phyloP scores from a whole-genome alignment of 2,329 filamentous ascomycete genomes.

The Paraphoma chrysanthemicola region DNA sequence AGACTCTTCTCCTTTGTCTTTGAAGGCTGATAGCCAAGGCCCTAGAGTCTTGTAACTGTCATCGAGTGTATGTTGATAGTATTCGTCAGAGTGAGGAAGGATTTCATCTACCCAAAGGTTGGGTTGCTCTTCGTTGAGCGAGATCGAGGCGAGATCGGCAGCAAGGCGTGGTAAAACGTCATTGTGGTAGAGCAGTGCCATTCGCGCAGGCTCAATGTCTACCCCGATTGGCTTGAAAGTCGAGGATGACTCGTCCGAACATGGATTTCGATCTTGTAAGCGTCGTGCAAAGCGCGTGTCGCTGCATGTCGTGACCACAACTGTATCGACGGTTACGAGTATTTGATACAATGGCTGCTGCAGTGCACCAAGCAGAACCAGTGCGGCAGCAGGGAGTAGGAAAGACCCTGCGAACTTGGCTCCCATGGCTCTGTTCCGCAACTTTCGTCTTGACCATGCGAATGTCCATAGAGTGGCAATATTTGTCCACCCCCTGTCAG shows the following conservation, averaged over 20 bases:
- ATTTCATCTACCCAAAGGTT: background rate
- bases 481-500: constrained; percentile 9
- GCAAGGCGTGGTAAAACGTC: background rate
- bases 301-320: background rate
- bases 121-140: background rate
- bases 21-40: background rate
- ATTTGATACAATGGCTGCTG: constrained; percentile 11
- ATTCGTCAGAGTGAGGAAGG: background rate
- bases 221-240: background rate
- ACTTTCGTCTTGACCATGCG: background rate
- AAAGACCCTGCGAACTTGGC: background rate
- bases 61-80: background rate
- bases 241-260: background rate
- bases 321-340: background rate
- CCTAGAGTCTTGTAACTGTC: background rate
- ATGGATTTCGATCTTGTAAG: background rate
- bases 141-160: constrained; percentile 1
- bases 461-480: background rate
- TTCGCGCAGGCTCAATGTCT: constrained; percentile 15
- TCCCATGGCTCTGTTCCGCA: background rate
- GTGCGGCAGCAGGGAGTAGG: background rate
- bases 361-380: constrained; percentile 1
- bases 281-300: background rate
- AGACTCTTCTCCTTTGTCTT: background rate
- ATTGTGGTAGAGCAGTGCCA: constrained; percentile 1